Conservation (phyloP, 2,329 filamentous ascomycete genomes). For the Pestalotiopsis sp. region DNA sequence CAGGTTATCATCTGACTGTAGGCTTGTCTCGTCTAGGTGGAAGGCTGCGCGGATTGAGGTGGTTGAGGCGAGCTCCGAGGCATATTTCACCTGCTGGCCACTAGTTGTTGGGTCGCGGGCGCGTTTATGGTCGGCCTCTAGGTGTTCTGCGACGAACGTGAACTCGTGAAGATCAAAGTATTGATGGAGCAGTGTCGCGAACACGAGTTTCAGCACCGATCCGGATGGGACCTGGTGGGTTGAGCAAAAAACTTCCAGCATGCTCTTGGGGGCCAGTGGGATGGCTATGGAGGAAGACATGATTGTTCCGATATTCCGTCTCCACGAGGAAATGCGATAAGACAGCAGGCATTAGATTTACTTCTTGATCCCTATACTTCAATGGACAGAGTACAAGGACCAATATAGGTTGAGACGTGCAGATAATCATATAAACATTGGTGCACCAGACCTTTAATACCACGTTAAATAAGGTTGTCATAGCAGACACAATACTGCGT, state of each 20-base stretch:
- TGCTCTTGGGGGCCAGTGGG: neutral
- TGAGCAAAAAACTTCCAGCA: neutral
- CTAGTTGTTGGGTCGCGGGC: neutral
- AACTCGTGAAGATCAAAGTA: constrained; percentile 8
- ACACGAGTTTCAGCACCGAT: neutral
- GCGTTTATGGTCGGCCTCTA: neutral
- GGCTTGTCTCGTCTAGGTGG: neutral
- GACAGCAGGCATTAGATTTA: neutral
- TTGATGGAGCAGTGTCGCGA: constrained; percentile 1
- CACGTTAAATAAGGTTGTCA: neutral
- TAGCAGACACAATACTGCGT: neutral
- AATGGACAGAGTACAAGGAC: neutral
- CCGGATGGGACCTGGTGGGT: neutral
- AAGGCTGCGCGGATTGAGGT: constrained; percentile 2
- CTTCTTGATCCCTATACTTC: neutral
- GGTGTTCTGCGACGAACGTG: neutral
- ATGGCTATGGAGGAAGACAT: neutral
- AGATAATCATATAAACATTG: neutral
- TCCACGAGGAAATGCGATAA: neutral
- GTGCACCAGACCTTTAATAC: neutral
- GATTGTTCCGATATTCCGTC: neutral
- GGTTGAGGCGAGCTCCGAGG: constrained; percentile 1
- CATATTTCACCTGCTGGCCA: neutral
- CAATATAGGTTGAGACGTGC: neutral
- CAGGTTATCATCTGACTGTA: neutral